These are phyloP conservation scores for Trichoderma breve DNA, from an alignment of 2,329 filamentous ascomycete genomes.

Conservation along the genomic window DNA sequence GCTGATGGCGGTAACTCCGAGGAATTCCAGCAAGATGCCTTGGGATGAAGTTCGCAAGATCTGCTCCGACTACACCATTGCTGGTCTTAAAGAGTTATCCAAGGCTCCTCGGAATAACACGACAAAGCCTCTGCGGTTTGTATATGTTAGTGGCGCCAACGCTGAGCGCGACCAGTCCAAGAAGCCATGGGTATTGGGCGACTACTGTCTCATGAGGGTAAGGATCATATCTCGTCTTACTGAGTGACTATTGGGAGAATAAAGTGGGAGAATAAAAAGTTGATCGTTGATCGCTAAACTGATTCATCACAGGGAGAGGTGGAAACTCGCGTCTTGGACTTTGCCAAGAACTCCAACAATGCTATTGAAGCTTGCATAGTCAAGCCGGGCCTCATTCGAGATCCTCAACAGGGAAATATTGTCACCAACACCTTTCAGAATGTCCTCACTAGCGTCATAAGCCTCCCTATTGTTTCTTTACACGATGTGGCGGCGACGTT, in stretches of 20 bases:
- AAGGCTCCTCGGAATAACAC: slow-evolving; percentile 25
- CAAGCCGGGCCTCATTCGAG: slow-evolving; percentile 11
- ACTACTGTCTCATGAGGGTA: slow-evolving; percentile 14
- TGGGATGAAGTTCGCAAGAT: slow-evolving; percentile 40
- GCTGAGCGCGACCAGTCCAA: slow-evolving; percentile 46
- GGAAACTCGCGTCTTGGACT: slow-evolving; percentile 4
- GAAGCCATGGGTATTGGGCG: slow-evolving; percentile 34
- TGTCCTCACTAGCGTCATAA: neutral
- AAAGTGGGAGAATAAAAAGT: no score
- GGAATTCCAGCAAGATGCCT: slow-evolving; percentile 30
- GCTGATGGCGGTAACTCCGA: slow-evolving; percentile 44
- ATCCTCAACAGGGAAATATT: neutral
- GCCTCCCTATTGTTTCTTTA: slow-evolving; percentile 8
- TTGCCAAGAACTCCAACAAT: slow-evolving; percentile 4
- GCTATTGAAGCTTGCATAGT: neutral
- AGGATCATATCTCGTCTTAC: neutral
- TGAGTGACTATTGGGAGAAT: neutral
- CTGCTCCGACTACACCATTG: slow-evolving; percentile 37
- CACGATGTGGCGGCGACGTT: slow-evolving; percentile 5
- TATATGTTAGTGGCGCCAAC: slow-evolving; percentile 48
- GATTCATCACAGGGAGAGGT: slow-evolving; percentile 6
- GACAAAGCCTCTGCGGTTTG: slow-evolving; percentile 42
- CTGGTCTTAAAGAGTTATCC: slow-evolving; percentile 36
- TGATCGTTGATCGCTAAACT: no score
- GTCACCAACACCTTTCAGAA: neutral